phyloP scores from a whole-genome alignment of 805 yeast genomes.

The Nakazawaea siamensis region DNA sequence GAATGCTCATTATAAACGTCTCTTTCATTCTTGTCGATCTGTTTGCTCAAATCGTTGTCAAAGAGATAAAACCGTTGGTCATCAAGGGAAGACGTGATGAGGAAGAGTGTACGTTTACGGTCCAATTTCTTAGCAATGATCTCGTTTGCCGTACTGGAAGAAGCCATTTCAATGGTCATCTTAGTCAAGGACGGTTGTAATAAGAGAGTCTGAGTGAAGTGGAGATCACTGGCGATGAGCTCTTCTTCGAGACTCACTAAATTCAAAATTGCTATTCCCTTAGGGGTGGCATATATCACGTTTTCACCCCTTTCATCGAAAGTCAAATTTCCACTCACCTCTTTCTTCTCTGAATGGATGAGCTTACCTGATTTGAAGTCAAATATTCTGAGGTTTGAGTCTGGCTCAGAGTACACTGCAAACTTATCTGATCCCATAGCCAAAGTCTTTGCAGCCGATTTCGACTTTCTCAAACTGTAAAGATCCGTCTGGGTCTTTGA shows the following conservation, averaged over 20 bases:
- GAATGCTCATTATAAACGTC: conserved; percentile 11
- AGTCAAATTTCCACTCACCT: too few relatives aligned
- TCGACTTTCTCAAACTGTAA: conserved; percentile 25
- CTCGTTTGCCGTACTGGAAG: conserved; percentile 4
- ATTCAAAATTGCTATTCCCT: conserved; percentile 24
- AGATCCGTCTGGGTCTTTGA: conserved; percentile 31
- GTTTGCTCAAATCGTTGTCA: conserved; percentile 1
- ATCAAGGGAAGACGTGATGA: conserved; percentile 4
- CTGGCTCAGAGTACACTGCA: too few relatives aligned
- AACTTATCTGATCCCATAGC: conserved; percentile 20
- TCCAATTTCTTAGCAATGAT: conserved; percentile 1
- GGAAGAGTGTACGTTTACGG: background rate
- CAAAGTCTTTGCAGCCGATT: too few relatives aligned
- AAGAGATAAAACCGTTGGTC: conserved; percentile 9
- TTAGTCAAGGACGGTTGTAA: conserved; percentile 1
- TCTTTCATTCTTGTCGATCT: background rate
- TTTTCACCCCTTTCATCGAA: too few relatives aligned
- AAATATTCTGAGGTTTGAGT: too few relatives aligned
- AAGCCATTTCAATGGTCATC: conserved; percentile 9
- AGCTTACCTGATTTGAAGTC: too few relatives aligned
- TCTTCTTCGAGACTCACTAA: conserved; percentile 15
- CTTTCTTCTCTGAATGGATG: too few relatives aligned
- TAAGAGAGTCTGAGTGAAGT: conserved; percentile 20
- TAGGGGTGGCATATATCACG: conserved; percentile 19
- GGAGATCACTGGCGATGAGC: conserved; percentile 18